Evolutionary conservation across 345 rosid species (phyloP).

Genomic region (Aegle marmelos): DNA sequence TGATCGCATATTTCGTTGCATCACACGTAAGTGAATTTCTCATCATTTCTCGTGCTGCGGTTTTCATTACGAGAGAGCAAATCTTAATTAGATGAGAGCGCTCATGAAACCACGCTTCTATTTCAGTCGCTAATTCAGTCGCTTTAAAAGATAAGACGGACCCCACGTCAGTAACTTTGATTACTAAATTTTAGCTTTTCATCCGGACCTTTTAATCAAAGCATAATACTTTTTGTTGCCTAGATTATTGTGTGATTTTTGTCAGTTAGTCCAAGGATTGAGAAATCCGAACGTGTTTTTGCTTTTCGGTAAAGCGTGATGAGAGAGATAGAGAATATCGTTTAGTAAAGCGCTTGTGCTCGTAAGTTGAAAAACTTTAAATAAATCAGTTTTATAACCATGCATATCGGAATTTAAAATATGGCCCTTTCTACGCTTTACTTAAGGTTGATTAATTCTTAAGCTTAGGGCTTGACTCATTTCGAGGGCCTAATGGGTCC

Average conservation of each 20-base stretch:
- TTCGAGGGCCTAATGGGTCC: background rate
- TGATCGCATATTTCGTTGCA: slow-evolving; percentile 92
- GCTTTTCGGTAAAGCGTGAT: background rate
- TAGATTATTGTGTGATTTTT: background rate
- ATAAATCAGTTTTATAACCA: background rate
- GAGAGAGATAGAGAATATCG: background rate
- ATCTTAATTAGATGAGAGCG: too few species aligned
- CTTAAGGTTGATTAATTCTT: background rate
- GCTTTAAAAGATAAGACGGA: too few species aligned
- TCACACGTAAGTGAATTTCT: slow-evolving; percentile 66
- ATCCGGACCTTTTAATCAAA: background rate
- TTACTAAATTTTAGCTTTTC: background rate
- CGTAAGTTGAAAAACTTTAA: background rate
- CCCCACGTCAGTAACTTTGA: too few species aligned
- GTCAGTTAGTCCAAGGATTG: background rate
- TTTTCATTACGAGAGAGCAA: background rate
- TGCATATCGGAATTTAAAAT: background rate
- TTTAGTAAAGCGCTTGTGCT: too few species aligned
- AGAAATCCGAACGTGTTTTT: background rate
- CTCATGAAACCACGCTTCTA: too few species aligned
- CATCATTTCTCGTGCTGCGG: background rate
- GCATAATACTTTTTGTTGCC: background rate
- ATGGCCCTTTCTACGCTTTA: background rate
- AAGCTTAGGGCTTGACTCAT: background rate
- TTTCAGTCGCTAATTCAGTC: too few species aligned